A percentile compares a stretch with the other conserved stretches of the same genome.
phyloP scores from a whole-genome alignment of 2,329 filamentous ascomycete genomes.

The Didymella segeticola region DNA sequence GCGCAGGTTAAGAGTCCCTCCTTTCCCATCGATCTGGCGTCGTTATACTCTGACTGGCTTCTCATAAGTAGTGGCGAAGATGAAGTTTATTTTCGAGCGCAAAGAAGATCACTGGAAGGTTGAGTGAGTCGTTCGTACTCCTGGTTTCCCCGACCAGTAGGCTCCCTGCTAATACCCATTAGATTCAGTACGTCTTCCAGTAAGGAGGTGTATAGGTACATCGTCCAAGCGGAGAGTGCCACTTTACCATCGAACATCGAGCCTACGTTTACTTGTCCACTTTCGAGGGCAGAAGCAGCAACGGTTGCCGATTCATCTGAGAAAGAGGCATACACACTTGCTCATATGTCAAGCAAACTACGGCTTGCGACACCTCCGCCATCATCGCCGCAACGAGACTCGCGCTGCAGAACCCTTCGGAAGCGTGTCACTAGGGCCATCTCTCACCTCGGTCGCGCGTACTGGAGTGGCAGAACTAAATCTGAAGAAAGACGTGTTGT shows the following conservation, averaged over 20 bases:
- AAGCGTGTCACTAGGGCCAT: no score
- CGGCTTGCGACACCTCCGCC: no score
- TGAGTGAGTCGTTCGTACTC: neutral
- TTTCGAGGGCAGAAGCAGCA: no score
- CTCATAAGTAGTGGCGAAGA: neutral
- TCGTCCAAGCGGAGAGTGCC: neutral
- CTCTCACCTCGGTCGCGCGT: no score
- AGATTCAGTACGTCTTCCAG: neutral
- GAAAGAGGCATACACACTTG: no score
- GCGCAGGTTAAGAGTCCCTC: neutral
- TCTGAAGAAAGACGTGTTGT: no score
- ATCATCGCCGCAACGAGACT: no score
- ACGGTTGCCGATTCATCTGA: no score
- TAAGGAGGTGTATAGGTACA: neutral
- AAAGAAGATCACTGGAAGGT: neutral
- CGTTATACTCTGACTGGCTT: neutral
- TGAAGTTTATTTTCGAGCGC: neutral
- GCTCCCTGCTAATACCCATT: neutral
- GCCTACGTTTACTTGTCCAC: no score
- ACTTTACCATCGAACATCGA: neutral
- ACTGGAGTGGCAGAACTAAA: no score
- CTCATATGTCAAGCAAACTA: no score
- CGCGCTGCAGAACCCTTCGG: no score
- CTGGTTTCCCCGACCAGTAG: neutral
- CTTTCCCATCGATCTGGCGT: neutral